A percentile compares a stretch with the other conserved stretches of the same genome.
phyloP scores from a whole-genome alignment of 768 basidiomycete genomes.

The Phaffia australis region DNA sequence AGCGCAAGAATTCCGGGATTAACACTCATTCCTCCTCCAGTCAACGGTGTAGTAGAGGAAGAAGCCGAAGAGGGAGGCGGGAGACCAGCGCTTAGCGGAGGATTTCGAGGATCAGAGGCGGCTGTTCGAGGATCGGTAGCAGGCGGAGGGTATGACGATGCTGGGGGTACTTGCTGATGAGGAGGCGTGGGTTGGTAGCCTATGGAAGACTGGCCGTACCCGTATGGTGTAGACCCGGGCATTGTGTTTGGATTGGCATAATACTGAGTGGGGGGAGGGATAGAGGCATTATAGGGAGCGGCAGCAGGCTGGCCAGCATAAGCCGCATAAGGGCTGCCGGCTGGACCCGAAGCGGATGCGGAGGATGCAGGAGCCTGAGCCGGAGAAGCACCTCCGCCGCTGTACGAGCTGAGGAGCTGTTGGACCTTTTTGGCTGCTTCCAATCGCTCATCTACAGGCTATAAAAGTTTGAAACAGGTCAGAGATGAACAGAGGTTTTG shows the following conservation, averaged over 20 bases:
- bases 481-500: too few species aligned
- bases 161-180: not conserved
- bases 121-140: slow-evolving; percentile 5
- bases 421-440: slow-evolving; percentile 50
- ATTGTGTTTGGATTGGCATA: not conserved
- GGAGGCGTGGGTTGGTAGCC: not conserved
- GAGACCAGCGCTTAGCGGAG: not conserved
- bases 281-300: slow-evolving; percentile 7
- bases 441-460: slow-evolving; percentile 58
- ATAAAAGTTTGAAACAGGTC: not conserved
- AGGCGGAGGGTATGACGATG: slow-evolving; percentile 1
- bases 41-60: not conserved
- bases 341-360: slow-evolving; percentile 3
- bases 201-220: not conserved
- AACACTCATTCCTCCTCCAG: not conserved
- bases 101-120: not conserved
- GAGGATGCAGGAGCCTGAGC: slow-evolving; percentile 9
- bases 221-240: not conserved
- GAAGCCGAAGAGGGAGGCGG: not conserved
- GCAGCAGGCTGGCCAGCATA: not conserved
- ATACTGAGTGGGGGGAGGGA: slow-evolving; percentile 7
- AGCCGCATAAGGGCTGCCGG: slow-evolving; percentile 7
- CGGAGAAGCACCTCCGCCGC: slow-evolving; percentile 6
- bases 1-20: not conserved
- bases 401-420: slow-evolving; percentile 27